phyloP scores from a whole-genome alignment of 2,329 filamentous ascomycete species.

The Huntiella abstrusa region DNA sequence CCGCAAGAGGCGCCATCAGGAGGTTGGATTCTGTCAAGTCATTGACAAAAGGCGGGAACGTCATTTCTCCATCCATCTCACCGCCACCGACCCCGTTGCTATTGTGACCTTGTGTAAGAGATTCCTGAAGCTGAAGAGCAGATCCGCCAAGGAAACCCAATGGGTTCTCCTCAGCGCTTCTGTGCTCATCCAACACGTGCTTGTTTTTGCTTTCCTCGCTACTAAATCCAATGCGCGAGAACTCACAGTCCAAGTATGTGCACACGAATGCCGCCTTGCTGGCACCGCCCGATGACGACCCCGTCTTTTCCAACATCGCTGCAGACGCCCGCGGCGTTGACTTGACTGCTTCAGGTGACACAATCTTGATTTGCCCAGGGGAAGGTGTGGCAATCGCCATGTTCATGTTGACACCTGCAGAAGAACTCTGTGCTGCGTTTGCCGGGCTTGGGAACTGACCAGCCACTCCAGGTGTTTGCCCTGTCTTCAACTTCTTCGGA shows the following conservation, averaged over 20 bases:
- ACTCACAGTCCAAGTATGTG: constrained; percentile 35
- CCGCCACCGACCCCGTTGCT: constrained; percentile 25
- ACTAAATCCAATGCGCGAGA: constrained; percentile 28
- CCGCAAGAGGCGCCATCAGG: constrained; percentile 3
- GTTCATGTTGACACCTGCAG: background rate
- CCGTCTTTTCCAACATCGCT: background rate
- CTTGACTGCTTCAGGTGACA: constrained; percentile 11
- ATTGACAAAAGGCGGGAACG: constrained; percentile 7
- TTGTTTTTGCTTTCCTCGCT: constrained; percentile 33
- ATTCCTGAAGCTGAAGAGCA: constrained; percentile 23
- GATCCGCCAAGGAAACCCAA: constrained; percentile 32
- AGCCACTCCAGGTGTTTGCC: background rate
- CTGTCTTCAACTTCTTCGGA: constrained; percentile 34
- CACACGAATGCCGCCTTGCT: constrained; percentile 29
- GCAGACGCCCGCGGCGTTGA: constrained; percentile 9
- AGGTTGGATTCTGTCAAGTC: constrained; percentile 1
- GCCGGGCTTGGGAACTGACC: background rate
- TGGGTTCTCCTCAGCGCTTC: constrained; percentile 35
- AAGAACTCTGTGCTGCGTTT: background rate
- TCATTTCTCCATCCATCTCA: constrained; percentile 11
- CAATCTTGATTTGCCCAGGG: constrained; percentile 1
- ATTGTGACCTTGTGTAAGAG: constrained; percentile 14
- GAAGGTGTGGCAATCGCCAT: constrained; percentile 1
- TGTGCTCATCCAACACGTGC: constrained; percentile 41
- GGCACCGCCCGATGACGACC: constrained; percentile 5